These are phyloP conservation scores for Fomes fomentarius DNA, from an alignment of 1,284 basidiomycete genomes.

Conservation along the genomic window DNA sequence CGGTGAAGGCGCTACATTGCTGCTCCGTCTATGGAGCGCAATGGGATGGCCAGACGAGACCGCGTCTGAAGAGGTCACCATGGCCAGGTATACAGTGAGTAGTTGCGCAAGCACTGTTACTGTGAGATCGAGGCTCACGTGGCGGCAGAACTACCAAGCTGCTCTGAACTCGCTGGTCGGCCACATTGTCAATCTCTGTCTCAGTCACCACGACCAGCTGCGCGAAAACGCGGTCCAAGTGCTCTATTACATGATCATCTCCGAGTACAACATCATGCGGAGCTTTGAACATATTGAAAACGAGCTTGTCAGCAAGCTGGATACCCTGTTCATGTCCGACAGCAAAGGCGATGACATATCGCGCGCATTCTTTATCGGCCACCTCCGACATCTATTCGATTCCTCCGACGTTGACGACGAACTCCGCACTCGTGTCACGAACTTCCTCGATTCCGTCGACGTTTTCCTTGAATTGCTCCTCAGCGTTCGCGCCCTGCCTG, in stretches of 20 bases:
- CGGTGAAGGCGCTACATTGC: conserved; percentile 87
- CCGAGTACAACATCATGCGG: conserved; percentile 82
- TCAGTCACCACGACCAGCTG: conserved; percentile 93
- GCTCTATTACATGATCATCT: conserved; percentile 94
- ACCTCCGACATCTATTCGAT: conserved; percentile 88
- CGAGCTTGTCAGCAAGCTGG: conserved; percentile 93
- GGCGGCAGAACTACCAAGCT: conserved; percentile 76
- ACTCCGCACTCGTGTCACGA: conserved; percentile 77
- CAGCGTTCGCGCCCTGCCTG: conserved; percentile 90
- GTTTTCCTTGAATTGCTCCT: conserved; percentile 94
- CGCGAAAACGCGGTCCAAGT: conserved; percentile 92
- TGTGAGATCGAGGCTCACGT: background rate
- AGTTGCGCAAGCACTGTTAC: background rate
- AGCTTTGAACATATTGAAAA: conserved; percentile 90
- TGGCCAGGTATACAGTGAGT: conserved; percentile 64
- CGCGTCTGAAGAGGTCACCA: conserved; percentile 44
- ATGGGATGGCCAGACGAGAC: conserved; percentile 76
- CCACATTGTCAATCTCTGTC: conserved; percentile 88
- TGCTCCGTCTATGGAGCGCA: conserved; percentile 87
- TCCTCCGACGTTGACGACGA: conserved; percentile 79
- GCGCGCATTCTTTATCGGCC: conserved; percentile 92
- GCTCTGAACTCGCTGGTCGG: conserved; percentile 88
- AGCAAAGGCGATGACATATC: conserved; percentile 90
- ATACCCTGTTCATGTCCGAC: conserved; percentile 91
- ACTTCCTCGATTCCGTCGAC: conserved; percentile 89